A percentile compares a stretch with the other conserved stretches of the same genome.
Evolutionary conservation across 2,329 filamentous ascomycete species (phyloP).

Genomic region (Aspergillus cejpii): DNA sequence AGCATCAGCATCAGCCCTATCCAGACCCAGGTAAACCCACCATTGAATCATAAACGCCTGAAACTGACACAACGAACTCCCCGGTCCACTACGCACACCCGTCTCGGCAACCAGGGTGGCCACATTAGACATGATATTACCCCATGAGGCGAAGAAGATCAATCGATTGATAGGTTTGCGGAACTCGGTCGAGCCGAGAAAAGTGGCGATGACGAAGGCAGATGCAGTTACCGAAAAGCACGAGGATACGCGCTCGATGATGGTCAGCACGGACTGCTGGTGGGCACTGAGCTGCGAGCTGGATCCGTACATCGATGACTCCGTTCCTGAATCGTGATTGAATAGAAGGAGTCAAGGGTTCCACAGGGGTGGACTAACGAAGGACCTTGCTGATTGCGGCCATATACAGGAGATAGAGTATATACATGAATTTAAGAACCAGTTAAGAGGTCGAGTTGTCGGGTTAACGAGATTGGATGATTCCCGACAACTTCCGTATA

Average conservation of each 20-base stretch:
- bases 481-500: too few species aligned
- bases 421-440: too few species aligned
- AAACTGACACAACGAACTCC: constrained; percentile 59
- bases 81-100: constrained; percentile 45
- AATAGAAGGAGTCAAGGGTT: too few species aligned
- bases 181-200: constrained; percentile 14
- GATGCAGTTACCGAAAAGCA: constrained; percentile 16
- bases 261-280: constrained; percentile 7
- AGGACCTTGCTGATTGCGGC: too few species aligned
- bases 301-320: background rate
- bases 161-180: constrained; percentile 59
- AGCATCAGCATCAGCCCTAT: background rate
- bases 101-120: constrained; percentile 62
- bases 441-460: too few species aligned
- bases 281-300: background rate
- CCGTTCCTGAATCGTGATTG: too few species aligned
- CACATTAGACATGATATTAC: constrained; percentile 67
- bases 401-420: too few species aligned
- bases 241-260: constrained; percentile 18
- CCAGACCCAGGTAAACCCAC: constrained; percentile 42
- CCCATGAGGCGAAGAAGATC: constrained; percentile 71
- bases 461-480: too few species aligned
- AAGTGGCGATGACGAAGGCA: constrained; percentile 19
- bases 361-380: too few species aligned
- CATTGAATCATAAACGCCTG: constrained; percentile 73